These are phyloP conservation scores for Luvunga scandens DNA, from an alignment of 345 rosid genomes.

Conservation along the genomic window DNA sequence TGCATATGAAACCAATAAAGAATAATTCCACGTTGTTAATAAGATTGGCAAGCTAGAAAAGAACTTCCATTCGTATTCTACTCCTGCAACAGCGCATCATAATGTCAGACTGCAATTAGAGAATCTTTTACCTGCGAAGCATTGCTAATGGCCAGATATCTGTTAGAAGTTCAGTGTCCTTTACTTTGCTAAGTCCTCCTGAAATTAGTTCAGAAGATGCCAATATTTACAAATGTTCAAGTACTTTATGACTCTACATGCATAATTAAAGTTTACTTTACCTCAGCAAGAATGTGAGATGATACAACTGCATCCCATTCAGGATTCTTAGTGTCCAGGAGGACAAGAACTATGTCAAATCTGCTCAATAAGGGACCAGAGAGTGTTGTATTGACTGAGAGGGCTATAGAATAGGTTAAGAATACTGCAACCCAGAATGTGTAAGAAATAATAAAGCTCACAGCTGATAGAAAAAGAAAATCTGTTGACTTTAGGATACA, in stretches of 20 bases:
- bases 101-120: background rate
- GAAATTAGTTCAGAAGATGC: conserved; percentile 21
- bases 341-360: conserved; percentile 91
- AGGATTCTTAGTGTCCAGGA: conserved; percentile 92
- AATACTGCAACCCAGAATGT: conserved; percentile 6
- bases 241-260: background rate
- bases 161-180: conserved; percentile 47
- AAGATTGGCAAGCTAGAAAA: background rate
- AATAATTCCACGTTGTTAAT: background rate
- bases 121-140: conserved; percentile 65
- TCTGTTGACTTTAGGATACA: background rate
- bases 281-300: conserved; percentile 94
- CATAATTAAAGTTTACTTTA: conserved; percentile 19
- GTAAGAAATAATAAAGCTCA: background rate
- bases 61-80: too few species aligned
- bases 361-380: conserved; percentile 96
- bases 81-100: background rate
- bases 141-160: conserved; percentile 65
- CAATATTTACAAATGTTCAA: background rate
- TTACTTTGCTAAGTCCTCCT: conserved; percentile 46
- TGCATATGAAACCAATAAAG: background rate
- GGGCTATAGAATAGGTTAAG: conserved; percentile 76
- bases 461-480: background rate
- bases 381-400: conserved; percentile 90
- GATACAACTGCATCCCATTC: conserved; percentile 99